Conservation (phyloP, 2,329 filamentous ascomycete species). For the Coniochaeta sp. region DNA sequence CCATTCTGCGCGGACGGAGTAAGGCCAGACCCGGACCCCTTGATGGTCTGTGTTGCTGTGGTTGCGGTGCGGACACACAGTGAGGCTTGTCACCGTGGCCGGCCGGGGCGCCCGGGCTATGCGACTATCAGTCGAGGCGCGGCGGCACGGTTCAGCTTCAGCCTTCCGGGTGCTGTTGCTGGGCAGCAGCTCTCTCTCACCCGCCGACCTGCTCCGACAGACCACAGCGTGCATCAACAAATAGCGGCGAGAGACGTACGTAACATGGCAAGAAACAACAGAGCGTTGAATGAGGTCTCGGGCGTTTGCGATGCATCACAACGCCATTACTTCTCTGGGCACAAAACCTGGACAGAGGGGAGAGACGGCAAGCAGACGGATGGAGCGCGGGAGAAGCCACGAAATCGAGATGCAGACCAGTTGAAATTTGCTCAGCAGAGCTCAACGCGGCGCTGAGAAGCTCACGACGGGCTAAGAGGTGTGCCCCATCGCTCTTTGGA, state of each 20-base stretch:
- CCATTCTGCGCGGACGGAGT: background rate
- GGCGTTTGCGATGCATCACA: constrained; percentile 16
- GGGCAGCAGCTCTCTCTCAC: constrained; percentile 10
- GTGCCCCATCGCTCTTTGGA: background rate
- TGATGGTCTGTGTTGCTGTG: background rate
- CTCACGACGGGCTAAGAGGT: constrained; percentile 1
- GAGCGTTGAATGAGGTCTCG: constrained; percentile 4
- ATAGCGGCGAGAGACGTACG: constrained; percentile 10
- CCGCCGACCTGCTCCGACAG: constrained; percentile 11
- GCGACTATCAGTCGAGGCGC: background rate
- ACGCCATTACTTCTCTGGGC: constrained; percentile 10
- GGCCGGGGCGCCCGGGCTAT: background rate
- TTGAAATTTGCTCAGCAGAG: background rate
- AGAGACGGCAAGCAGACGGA: background rate
- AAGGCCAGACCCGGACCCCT: background rate
- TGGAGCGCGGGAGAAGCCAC: constrained; percentile 3
- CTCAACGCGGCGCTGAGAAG: constrained; percentile 1
- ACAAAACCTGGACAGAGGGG: background rate
- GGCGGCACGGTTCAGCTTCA: constrained; percentile 4
- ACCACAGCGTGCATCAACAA: constrained; percentile 16
- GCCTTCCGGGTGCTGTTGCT: constrained; percentile 8
- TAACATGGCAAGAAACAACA: constrained; percentile 13
- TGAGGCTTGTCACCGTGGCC: background rate
- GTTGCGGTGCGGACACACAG: background rate
- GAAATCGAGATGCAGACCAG: background rate